Conservation (phyloP, 202 grass and related monocot genomes). For the Carex sylvatica region DNA sequence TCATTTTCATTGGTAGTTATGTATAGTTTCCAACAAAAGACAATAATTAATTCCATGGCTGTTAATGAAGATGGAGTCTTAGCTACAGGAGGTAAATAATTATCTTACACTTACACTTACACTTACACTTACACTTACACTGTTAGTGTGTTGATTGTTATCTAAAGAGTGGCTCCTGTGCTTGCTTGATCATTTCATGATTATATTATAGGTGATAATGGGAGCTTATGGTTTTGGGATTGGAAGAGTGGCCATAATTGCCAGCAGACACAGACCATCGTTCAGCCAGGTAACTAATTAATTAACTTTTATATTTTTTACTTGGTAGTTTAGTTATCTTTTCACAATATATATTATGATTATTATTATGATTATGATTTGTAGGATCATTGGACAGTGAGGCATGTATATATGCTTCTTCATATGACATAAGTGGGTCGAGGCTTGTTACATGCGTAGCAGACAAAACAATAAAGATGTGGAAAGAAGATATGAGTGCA, state of each 20-base stretch:
- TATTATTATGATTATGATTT: slow-evolving; percentile 9
- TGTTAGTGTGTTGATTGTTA: not conserved
- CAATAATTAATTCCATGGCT: slow-evolving; percentile 94
- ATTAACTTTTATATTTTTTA: not conserved
- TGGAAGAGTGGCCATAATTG: slow-evolving; percentile 99
- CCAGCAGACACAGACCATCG: slow-evolving; percentile 85
- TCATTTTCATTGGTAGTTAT: too few relatives aligned
- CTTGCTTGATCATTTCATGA: too few relatives aligned
- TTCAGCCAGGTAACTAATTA: slow-evolving; percentile 67
- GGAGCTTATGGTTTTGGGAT: slow-evolving; percentile 99
- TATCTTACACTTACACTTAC: not conserved
- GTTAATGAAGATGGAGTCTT: slow-evolving; percentile 96
- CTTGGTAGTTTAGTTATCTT: not conserved
- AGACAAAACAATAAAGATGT: slow-evolving; percentile 95
- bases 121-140: too few relatives aligned
- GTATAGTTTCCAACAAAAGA: slow-evolving; percentile 93
- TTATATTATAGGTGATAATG: slow-evolving; percentile 60
- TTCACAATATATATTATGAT: too few relatives aligned
- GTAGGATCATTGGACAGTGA: slow-evolving; percentile 87
- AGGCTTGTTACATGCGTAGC: slow-evolving; percentile 83
- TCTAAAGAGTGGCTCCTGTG: too few relatives aligned
- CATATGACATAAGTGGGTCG: slow-evolving; percentile 72
- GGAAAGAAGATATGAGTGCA: slow-evolving; percentile 74
- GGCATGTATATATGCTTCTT: slow-evolving; percentile 83
- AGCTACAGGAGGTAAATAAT: slow-evolving; percentile 75